Evolutionary conservation across 768 basidiomycete species (phyloP).

Genomic region (Hygrophorus pudorinus): DNA sequence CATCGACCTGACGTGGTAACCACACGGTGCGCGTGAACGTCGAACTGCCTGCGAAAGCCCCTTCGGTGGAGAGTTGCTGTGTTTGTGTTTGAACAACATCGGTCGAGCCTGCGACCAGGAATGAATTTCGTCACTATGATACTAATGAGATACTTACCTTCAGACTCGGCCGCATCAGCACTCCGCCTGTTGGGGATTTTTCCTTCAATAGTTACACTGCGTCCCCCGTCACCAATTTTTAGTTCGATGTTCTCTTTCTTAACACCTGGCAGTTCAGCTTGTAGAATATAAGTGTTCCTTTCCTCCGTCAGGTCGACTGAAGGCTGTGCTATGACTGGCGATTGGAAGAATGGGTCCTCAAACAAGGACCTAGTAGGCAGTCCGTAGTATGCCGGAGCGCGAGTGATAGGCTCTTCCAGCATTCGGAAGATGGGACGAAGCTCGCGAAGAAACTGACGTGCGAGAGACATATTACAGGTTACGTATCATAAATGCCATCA

Average conservation of each 20-base stretch:
- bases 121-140: background rate
- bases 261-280: conserved; percentile 73
- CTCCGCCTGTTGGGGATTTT: conserved; percentile 27
- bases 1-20: conserved; percentile 56
- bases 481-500: background rate
- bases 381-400: conserved; percentile 19
- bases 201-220: conserved; percentile 66
- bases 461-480: conserved; percentile 46
- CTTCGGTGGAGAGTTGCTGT: conserved; percentile 46
- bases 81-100: conserved; percentile 20
- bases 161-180: conserved; percentile 14
- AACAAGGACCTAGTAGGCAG: conserved; percentile 26
- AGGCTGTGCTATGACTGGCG: conserved; percentile 29
- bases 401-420: conserved; percentile 59
- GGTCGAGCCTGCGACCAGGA: conserved; percentile 10
- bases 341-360: conserved; percentile 40
- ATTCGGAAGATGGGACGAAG: conserved; percentile 67
- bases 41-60: conserved; percentile 43
- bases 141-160: conserved; percentile 18
- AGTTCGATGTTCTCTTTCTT: conserved; percentile 70
- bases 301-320: conserved; percentile 63
- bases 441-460: conserved; percentile 57
- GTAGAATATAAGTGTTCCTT: conserved; percentile 53
- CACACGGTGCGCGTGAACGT: conserved; percentile 63
- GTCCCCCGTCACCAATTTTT: conserved; percentile 58